Conservation (phyloP, 2,329 filamentous ascomycete species). For the Chaetomiaceae sp. region DNA sequence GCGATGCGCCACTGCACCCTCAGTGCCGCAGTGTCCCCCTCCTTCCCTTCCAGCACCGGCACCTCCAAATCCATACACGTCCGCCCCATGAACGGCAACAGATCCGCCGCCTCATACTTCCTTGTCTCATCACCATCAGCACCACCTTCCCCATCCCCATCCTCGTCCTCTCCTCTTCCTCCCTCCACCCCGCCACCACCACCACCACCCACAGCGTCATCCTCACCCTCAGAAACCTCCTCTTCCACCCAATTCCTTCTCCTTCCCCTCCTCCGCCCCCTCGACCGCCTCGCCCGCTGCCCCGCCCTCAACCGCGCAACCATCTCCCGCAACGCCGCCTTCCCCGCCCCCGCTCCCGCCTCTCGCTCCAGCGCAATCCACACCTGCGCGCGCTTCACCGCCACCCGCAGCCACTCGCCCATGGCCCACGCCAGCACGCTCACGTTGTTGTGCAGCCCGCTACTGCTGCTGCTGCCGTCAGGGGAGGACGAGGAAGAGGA, state of each 20-base stretch:
- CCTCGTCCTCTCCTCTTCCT: slow-evolving; percentile 17
- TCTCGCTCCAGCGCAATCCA: slow-evolving; percentile 51
- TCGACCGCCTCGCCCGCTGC: slow-evolving; percentile 25
- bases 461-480: slow-evolving; percentile 23
- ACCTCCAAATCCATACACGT: slow-evolving; percentile 46
- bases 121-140: slow-evolving; percentile 17
- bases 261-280: slow-evolving; percentile 18
- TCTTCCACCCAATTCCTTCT: slow-evolving; percentile 14
- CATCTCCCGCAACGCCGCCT: slow-evolving; percentile 29
- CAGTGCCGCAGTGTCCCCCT: slow-evolving; percentile 25
- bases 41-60: slow-evolving; percentile 29
- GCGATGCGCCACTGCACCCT: slow-evolving; percentile 56
- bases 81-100: slow-evolving; percentile 50
- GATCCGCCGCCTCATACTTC: slow-evolving; percentile 34
- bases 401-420: slow-evolving; percentile 59
- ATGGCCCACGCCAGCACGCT: slow-evolving; percentile 60
- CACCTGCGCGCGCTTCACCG: slow-evolving; percentile 53
- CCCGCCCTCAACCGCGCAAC: slow-evolving; percentile 28
- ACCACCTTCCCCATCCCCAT: slow-evolving; percentile 16
- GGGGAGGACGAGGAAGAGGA: too few relatives aligned
- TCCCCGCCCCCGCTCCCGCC: slow-evolving; percentile 35
- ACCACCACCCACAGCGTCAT: slow-evolving; percentile 23
- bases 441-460: slow-evolving; percentile 50
- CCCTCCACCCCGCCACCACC: slow-evolving; percentile 20
- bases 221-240: slow-evolving; percentile 15